phyloP scores from a whole-genome alignment of 2,329 filamentous ascomycete genomes.

The Fusarium zealandicum region DNA sequence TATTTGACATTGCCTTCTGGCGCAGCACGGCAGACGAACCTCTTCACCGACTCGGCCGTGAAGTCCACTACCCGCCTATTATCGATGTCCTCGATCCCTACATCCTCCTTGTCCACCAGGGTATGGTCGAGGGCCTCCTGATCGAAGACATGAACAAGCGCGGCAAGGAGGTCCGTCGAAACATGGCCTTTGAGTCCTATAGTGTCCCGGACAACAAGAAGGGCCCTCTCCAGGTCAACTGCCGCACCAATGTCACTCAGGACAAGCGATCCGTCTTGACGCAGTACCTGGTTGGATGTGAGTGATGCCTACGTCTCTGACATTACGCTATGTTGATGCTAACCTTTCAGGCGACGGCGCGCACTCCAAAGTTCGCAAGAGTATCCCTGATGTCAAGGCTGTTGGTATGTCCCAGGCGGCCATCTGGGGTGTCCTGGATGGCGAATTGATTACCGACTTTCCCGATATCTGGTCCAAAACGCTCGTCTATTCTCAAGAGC shows the following conservation, averaged over 20 bases:
- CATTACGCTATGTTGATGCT: conserved; percentile 4
- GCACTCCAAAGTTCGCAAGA: conserved; percentile 72
- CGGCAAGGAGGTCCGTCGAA: conserved; percentile 68
- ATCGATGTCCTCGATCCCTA: conserved; percentile 65
- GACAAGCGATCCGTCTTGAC: conserved; percentile 60
- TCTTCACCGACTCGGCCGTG: conserved; percentile 67
- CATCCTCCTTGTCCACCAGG: conserved; percentile 71
- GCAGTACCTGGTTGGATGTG: conserved; percentile 73
- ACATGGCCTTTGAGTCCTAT: conserved; percentile 68
- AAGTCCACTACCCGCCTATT: conserved; percentile 72
- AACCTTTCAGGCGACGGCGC: conserved; percentile 67
- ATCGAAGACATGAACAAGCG: conserved; percentile 72
- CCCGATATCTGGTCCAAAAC: conserved; percentile 80
- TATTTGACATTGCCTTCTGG: conserved; percentile 81
- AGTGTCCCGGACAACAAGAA: conserved; percentile 52
- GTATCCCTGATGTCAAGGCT: conserved; percentile 64
- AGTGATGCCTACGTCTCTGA: conserved; percentile 32
- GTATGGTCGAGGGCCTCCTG: conserved; percentile 76
- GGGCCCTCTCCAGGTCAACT: conserved; percentile 59
- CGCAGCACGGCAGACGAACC: conserved; percentile 58
- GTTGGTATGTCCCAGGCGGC: conserved; percentile 62
- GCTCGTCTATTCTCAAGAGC: conserved; percentile 69
- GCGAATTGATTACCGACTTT: conserved; percentile 74
- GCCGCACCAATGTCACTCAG: conserved; percentile 59
- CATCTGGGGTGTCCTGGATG: conserved; percentile 76